Evolutionary conservation across 2,329 filamentous ascomycete species (phyloP), one percentile per base, ranked within the genome.

Genomic region (Alternaria rosae): DNA sequence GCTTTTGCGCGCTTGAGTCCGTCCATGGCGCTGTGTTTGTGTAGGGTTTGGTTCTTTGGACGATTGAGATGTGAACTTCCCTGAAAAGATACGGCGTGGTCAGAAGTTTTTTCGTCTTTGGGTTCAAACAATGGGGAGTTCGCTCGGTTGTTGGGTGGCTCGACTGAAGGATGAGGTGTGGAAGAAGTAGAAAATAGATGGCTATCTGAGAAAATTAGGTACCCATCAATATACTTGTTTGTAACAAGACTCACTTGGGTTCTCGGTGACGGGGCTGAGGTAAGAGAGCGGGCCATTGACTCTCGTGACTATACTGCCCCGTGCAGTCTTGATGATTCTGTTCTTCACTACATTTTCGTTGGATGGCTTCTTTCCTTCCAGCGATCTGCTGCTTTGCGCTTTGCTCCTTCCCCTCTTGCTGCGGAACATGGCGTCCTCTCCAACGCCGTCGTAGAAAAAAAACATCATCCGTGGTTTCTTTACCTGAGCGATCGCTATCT

Each of bases 1-100:
- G 26, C 54, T 43, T 69, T 67, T 23, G 72, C 71, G 23, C 66
- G 69, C 47, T 61, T 61, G 12, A 70, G 55, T 13, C 54, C 32
- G 26, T 64, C 61, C 60, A 71, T 68, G 23, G 13, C 32, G 15
- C 5, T 54, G 35, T 23, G 10, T 6, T 17, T 10, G 43, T 54
- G 42, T 48, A 20, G 21, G 7, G 9, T 6, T 43, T 13, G 45
- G 13, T 11, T n/a, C 15, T 35, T 13, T 4, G 5, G 4, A 48
- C 47, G 48, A 4, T 25, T 38, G 0, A 17, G 5, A 11, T 6
- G 17, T 38, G n/a, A 10, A 17, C 8, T 38, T 38, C 5, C 15
- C 11, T 17, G 15, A 9, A n/a, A 9, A 11, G 35, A n/a, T 0
- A 38, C 17, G n/a, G 15, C 35, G 35, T 38, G 15, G 35, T 38